These are phyloP conservation scores for Fusarium cyanostomum DNA, from an alignment of 2,329 filamentous ascomycete genomes.

Conservation along the genomic window DNA sequence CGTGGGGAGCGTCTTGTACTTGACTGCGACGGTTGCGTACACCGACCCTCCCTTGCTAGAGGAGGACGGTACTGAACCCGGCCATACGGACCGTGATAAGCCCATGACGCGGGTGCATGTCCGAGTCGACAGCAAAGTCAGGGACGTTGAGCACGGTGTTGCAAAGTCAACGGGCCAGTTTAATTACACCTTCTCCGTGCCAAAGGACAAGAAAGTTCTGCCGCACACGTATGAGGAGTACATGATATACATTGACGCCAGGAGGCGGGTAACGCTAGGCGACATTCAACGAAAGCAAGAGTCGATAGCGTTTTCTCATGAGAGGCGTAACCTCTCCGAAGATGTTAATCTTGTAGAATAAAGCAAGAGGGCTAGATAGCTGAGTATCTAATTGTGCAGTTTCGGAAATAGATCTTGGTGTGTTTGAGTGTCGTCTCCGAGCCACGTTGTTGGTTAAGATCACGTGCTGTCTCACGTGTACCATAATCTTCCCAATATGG, in stretches of 20 bases:
- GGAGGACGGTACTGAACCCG: slow-evolving; percentile 42
- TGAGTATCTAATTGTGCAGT: no score
- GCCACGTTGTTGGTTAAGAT: no score
- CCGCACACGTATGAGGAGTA: slow-evolving; percentile 46
- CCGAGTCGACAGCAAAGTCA: slow-evolving; percentile 45
- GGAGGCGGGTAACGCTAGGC: slow-evolving; percentile 39
- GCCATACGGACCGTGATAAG: slow-evolving; percentile 29
- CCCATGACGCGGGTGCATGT: slow-evolving; percentile 44
- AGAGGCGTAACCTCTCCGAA: slow-evolving; percentile 9
- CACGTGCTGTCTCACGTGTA: no score
- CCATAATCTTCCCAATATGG: no score
- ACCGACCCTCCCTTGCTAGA: slow-evolving; percentile 44
- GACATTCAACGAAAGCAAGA: slow-evolving; percentile 36
- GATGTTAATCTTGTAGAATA: slow-evolving; percentile 33
- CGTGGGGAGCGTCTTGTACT: slow-evolving; percentile 43
- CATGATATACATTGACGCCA: slow-evolving; percentile 46
- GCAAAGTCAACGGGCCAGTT: slow-evolving; percentile 45
- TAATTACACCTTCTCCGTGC: slow-evolving; percentile 46
- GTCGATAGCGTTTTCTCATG: not conserved
- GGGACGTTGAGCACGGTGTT: slow-evolving; percentile 45
- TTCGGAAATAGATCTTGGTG: no score
- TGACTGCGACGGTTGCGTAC: slow-evolving; percentile 44
- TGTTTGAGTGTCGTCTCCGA: no score
- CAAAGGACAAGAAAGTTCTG: slow-evolving; percentile 42
- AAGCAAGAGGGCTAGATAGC: not conserved